These are phyloP conservation scores for Filobasidium floriforme DNA, from an alignment of 768 basidiomycete genomes.

Conservation along the genomic window DNA sequence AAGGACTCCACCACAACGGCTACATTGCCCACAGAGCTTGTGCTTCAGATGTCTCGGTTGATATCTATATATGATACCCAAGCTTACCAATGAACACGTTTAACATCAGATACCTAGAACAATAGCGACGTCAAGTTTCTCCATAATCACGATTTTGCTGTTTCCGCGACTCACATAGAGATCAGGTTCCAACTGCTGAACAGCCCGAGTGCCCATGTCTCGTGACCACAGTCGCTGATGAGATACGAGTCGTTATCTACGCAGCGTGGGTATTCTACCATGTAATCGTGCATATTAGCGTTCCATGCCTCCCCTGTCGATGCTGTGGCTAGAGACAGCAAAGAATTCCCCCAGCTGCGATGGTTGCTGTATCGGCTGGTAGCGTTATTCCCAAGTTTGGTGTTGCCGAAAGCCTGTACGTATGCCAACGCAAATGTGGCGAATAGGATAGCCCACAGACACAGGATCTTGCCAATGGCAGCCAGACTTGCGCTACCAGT, in stretches of 20 bases:
- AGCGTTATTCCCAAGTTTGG: slow-evolving; percentile 63
- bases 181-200: slow-evolving; percentile 94
- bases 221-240: slow-evolving; percentile 75
- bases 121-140: not conserved
- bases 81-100: slow-evolving; percentile 83
- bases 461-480: slow-evolving; percentile 71
- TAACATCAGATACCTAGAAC: slow-evolving; percentile 75
- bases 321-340: slow-evolving; percentile 88
- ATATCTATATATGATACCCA: not conserved
- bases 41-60: slow-evolving; percentile 11
- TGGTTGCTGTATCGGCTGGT: slow-evolving; percentile 70
- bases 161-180: slow-evolving; percentile 60
- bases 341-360: slow-evolving; percentile 63
- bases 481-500: slow-evolving; percentile 69
- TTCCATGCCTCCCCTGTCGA: slow-evolving; percentile 96
- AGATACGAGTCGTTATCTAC: slow-evolving; percentile 53
- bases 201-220: slow-evolving; percentile 69
- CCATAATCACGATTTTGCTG: not conserved
- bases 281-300: slow-evolving; percentile 93
- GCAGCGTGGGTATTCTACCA: slow-evolving; percentile 70
- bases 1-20: slow-evolving; percentile 85
- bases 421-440: slow-evolving; percentile 81
- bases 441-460: slow-evolving; percentile 83
- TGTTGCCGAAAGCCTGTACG: slow-evolving; percentile 73
- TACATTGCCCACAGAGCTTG: slow-evolving; percentile 44